phyloP scores from a whole-genome alignment of 306 rosid genomes.

The Cyclanthera cordifolia region DNA sequence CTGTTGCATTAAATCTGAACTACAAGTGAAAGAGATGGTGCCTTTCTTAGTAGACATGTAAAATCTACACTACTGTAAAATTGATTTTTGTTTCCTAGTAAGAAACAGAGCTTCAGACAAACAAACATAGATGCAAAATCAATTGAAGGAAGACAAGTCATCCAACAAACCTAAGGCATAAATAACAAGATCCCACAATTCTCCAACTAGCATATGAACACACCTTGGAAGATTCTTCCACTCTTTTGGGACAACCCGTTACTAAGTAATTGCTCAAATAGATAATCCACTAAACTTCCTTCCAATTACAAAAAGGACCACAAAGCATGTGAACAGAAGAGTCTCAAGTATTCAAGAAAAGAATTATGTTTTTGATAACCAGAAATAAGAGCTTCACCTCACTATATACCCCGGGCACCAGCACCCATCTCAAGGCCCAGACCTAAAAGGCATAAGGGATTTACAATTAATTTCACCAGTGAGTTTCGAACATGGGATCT shows the following conservation, averaged over 20 bases:
- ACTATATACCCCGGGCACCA: too few species aligned
- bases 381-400: too few species aligned
- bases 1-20: constrained; percentile 77
- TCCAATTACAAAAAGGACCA: neutral
- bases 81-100: neutral
- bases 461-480: too few species aligned
- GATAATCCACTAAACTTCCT: neutral
- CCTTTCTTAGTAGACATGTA: neutral
- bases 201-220: neutral
- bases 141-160: neutral
- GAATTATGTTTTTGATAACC: neutral
- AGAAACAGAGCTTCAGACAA: neutral
- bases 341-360: neutral
- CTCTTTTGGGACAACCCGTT: neutral
- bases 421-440: too few species aligned
- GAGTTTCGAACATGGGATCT: too few species aligned
- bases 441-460: too few species aligned
- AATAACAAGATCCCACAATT: neutral
- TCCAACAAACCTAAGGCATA: neutral
- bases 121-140: neutral
- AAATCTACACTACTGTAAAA: neutral
- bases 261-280: neutral
- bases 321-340: neutral
- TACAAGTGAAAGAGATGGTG: constrained; percentile 18
- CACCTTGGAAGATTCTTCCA: neutral